Evolutionary conservation across 2,329 filamentous ascomycete species (phyloP), one percentile per base, ranked within the genome.

Genomic region (Aureobasidium sp.): DNA sequence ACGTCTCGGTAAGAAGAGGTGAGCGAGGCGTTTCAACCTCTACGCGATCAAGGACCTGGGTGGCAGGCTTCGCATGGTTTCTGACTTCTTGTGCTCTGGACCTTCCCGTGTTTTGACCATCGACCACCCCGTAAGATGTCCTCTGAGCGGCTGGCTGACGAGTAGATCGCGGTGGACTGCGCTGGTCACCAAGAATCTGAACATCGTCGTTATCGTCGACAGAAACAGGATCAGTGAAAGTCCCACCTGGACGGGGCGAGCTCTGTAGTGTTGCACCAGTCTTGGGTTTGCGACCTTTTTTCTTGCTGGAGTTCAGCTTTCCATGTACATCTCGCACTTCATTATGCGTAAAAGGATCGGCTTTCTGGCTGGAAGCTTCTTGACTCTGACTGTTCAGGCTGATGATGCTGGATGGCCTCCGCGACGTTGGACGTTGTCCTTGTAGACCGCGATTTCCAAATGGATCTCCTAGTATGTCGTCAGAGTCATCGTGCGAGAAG

Each of bases 341-440:
- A 2, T 47, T 7, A 3, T 59, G 43, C 13, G 15, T 12, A 5
- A 59, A 59, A 26, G 15, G 20, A 41, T 27, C 29, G 20, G n/a
- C 3, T 24, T 9, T 48, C 12, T 52, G 57, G 27, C 47, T 44
- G 20, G 27, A 24, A 13, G n/a, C 10, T 2, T 61, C 57, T 10
- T 61, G 57, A 20, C 56, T 57, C n/a, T 57, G 53, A 44, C 56
- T 61, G 57, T 24, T 10, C 4, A 51, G 1, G 15, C 57, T 61
- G 36, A 52, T 44, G 26, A 44, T 24, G 12, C 57, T 61, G 7
- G 47, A 13, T 9, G 32, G 26, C 37, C 47, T 51, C n/a, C 1
- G 27, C 26, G 36, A 17, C 37, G 34, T 15, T 3, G 36, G 10
- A 26, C 27, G 37, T 27, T 43, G 29, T 4, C 3, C 26, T 20